Percentiles rank a stretch among this genome's conserved stretches.
These are phyloP conservation scores for Ophiostoma tasmaniense DNA, from an alignment of 2,329 filamentous ascomycete species.

Conservation along the genomic window DNA sequence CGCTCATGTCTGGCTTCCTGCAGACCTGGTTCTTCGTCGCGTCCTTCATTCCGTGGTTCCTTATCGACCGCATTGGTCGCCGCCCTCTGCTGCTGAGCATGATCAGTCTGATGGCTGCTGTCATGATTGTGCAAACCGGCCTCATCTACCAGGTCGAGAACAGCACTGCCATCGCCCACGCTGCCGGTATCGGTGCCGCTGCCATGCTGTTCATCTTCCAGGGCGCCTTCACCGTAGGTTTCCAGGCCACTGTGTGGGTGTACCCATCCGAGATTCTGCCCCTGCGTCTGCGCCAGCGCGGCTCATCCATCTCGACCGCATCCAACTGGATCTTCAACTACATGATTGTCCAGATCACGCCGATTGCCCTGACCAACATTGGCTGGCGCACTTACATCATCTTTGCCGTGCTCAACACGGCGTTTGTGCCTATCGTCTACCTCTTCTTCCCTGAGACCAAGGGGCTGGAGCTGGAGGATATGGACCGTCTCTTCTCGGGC, in stretches of 20 bases:
- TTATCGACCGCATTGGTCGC: constrained; percentile 59
- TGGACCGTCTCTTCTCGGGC: constrained; percentile 42
- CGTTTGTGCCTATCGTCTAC: constrained; percentile 49
- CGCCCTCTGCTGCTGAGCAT: constrained; percentile 43
- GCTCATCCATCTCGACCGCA: constrained; percentile 15
- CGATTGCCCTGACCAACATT: constrained; percentile 36
- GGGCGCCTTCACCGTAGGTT: constrained; percentile 26
- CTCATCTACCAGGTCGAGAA: constrained; percentile 17
- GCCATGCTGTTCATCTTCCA: constrained; percentile 43
- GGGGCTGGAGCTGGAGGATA: constrained; percentile 56
- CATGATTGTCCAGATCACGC: constrained; percentile 16
- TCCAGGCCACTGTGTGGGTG: constrained; percentile 21
- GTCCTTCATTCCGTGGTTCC: constrained; percentile 13
- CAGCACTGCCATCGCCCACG: constrained; percentile 8
- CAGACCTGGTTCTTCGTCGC: constrained; percentile 35
- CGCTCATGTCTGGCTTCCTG: constrained; percentile 39
- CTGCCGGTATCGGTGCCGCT: constrained; percentile 53
- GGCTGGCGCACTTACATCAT: constrained; percentile 52
- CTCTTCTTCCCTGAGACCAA: constrained; percentile 59
- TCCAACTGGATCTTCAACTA: constrained; percentile 18
- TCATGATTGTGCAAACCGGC: constrained; percentile 32
- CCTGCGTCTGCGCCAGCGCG: constrained; percentile 16
- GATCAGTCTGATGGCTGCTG: constrained; percentile 43
- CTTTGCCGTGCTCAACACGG: constrained; percentile 57
- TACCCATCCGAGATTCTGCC: constrained; percentile 18